These are phyloP conservation scores for Chaetoceros tenuissimus DNA, from an alignment of 108 stramenopile genomes.

Conservation along the genomic window DNA sequence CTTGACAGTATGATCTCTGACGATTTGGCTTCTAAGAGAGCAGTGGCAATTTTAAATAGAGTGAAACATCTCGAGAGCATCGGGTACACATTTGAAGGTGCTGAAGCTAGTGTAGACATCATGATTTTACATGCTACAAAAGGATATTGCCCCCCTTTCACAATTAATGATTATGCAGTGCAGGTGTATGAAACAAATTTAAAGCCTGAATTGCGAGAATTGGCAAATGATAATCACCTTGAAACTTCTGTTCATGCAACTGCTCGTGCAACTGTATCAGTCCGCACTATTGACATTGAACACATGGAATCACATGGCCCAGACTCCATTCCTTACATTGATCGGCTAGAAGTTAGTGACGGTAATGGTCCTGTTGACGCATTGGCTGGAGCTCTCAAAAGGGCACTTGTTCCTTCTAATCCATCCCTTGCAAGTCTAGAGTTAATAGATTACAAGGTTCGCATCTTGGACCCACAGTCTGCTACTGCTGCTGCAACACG, in stretches of 20 bases:
- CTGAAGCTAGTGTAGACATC: slow-evolving; percentile 86
- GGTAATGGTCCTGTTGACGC: slow-evolving; percentile 93
- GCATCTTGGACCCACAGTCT: slow-evolving; percentile 82
- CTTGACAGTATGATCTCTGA: slow-evolving; percentile 25
- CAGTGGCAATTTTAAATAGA: slow-evolving; percentile 74
- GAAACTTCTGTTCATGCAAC: slow-evolving; percentile 16
- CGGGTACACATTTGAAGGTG: slow-evolving; percentile 93
- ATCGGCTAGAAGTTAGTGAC: slow-evolving; percentile 76
- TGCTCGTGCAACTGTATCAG: slow-evolving; percentile 85
- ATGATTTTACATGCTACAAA: slow-evolving; percentile 87
- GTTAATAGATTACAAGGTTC: slow-evolving; percentile 91
- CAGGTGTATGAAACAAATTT: slow-evolving; percentile 76
- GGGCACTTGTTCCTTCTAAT: slow-evolving; percentile 70
- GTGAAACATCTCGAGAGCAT: slow-evolving; percentile 80
- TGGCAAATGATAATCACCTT: slow-evolving; percentile 30
- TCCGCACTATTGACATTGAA: slow-evolving; percentile 37
- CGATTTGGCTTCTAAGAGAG: slow-evolving; percentile 44
- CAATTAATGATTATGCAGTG: slow-evolving; percentile 79
- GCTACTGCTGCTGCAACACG: slow-evolving; percentile 85
- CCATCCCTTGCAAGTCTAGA: slow-evolving; percentile 59
- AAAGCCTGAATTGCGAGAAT: slow-evolving; percentile 64
- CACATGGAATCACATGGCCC: background rate
- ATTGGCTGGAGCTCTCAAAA: slow-evolving; percentile 65
- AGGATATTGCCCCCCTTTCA: slow-evolving; percentile 85
- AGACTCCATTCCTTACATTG: slow-evolving; percentile 5